Conservation (phyloP, 495 filamentous ascomycete species). For the Penicillium lagena region DNA sequence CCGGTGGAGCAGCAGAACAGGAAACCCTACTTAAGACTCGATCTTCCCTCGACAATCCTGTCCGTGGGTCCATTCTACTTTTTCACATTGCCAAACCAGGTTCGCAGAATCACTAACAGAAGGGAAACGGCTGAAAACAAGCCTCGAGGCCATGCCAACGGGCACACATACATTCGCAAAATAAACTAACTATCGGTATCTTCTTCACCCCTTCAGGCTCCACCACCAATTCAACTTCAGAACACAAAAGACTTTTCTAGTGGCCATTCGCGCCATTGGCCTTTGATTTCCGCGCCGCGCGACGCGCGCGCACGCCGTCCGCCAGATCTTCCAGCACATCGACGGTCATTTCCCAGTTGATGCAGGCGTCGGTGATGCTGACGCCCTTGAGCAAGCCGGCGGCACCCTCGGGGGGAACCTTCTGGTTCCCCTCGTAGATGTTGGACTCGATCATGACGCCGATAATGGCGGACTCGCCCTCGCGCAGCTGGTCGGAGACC, state of each 20-base stretch:
- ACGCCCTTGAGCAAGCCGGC: constrained; percentile 80
- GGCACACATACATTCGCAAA: too few species aligned
- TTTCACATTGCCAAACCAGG: too few species aligned
- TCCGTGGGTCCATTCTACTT: too few species aligned
- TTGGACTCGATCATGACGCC: constrained; percentile 99
- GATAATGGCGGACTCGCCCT: constrained; percentile 82
- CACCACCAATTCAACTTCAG: neutral
- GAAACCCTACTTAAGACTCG: neutral
- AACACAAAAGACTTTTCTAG: constrained; percentile 8
- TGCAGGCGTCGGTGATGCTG: constrained; percentile 96
- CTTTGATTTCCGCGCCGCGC: constrained; percentile 33
- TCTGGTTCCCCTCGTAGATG: constrained; percentile 92
- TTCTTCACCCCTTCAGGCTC: constrained; percentile 6
- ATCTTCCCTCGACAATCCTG: too few species aligned
- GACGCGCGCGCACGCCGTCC: constrained; percentile 70
- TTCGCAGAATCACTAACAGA: neutral
- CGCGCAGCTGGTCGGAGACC: constrained; percentile 77
- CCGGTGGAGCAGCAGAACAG: constrained; percentile 4
- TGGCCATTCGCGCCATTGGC: constrained; percentile 30
- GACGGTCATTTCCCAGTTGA: constrained; percentile 87
- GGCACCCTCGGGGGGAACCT: constrained; percentile 80
- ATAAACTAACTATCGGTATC: constrained; percentile 10
- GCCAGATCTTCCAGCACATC: constrained; percentile 81
- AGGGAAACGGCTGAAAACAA: constrained; percentile 4
- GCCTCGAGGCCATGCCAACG: too few species aligned